Conservation (phyloP, 208 protist genomes). For the Acanthamoeba triangularis region DNA sequence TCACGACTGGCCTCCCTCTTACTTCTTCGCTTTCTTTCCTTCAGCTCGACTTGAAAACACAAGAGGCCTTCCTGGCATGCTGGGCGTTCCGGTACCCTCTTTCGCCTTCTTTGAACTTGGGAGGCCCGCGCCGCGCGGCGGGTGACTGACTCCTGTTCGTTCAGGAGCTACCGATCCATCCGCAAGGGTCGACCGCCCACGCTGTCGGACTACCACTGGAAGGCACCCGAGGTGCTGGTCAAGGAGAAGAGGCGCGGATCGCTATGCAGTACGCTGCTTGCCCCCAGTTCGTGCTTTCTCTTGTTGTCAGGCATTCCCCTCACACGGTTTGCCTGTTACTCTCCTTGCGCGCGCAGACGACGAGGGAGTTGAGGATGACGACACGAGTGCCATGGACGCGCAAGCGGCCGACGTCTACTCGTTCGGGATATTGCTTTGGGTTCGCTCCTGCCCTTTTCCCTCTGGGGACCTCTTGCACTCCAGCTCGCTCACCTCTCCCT, state of each 20-base stretch:
- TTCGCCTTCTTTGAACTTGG: too few relatives aligned
- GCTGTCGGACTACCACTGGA: slow-evolving; percentile 30
- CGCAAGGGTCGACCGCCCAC: not conserved
- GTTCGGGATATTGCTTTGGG: slow-evolving; percentile 49
- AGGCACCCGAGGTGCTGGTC: slow-evolving; percentile 38
- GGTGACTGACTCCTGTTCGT: not conserved
- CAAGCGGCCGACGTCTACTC: slow-evolving; percentile 60
- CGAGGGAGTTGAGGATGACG: not conserved
- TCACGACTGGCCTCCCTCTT: too few relatives aligned
- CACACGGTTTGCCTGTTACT: too few relatives aligned
- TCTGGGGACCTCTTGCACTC: too few relatives aligned
- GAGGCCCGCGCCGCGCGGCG: too few relatives aligned
- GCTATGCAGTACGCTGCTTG: not conserved
- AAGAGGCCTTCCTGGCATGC: not conserved
- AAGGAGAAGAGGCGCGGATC: not conserved
- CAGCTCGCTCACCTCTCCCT: not conserved
- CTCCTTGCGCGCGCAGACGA: not conserved
- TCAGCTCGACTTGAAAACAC: slow-evolving; percentile 12
- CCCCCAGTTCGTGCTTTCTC: too few relatives aligned
- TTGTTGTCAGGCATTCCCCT: too few relatives aligned
- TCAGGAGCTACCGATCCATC: not conserved
- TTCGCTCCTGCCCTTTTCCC: not conserved
- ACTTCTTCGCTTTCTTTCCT: not conserved
- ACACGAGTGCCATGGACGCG: not conserved
- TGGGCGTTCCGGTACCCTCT: not conserved